Evolutionary conservation across 2,329 filamentous ascomycete genomes (phyloP), one percentile per base, ranked within the genome.

Genomic region (Moelleriella libera): DNA sequence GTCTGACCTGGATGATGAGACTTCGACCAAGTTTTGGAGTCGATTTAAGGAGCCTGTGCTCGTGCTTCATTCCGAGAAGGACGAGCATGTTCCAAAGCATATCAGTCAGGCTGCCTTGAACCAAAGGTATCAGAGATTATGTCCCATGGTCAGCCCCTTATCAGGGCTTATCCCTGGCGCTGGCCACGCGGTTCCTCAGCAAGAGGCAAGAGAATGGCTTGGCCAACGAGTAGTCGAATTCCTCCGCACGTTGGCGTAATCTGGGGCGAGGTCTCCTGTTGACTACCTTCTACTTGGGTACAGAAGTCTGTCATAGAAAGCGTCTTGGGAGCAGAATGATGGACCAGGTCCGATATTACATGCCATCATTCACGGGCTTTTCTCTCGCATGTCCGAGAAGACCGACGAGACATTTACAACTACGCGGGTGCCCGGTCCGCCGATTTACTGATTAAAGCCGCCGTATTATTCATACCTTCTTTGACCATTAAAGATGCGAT

Each of bases 1-100:
- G n/a, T 81, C 79, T 3, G 85, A 92, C 58, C 66, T 92, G n/a
- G 62, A 68, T 0, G 66, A 72, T 32, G 69, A 75, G 32, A 68
- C 71, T 14, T 67, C 88, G 6, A 58, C 63, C 29, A 60, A 60
- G 11, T 82, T 82, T n/a, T 95, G 90, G 74, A 75, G 80, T 4
- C 67, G 66, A 45, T 67, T 87, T 48, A 66, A 68, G 42, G 71
- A 75, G 46, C 76, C 78, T 1, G 62, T 87, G 1, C 65, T 85
- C 52, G 76, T 85, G 14, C 58, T 88, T 32, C 77, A 80, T 49
- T 82, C 82, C 1, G 81, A 69, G 5, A 63, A 71, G 42, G 85
- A 90, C 60, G 79, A 85, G 60, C 78, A 70, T 57, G 73, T 87
- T 2, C 78, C 83, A 0, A 49, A 56, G 1, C 59, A 55, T 1